Base-by-base conservation (phyloP, 768 basidiomycete genomes). In the Xerocomellus chrysenteron region DNA sequence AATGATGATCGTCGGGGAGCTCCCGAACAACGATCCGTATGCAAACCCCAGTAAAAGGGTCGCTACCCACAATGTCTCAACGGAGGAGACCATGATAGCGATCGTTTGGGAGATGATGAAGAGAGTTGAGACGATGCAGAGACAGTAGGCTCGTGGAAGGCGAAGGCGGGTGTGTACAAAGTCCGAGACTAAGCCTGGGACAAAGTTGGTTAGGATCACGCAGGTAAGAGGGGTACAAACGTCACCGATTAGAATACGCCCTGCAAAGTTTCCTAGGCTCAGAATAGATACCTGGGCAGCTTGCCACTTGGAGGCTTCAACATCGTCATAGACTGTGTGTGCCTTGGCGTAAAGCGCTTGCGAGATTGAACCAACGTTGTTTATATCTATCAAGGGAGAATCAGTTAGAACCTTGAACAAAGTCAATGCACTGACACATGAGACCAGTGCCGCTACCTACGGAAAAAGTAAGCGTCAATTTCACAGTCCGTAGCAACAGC, bases 341-440 rank as follows among this genome's bases (percentile, higher is more conserved):
- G 80, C 80, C 52, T 85, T 76, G 4, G 84, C 81, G 60, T 84
- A 87, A 28, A 89, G 74, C 0, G 78, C 86, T 64, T 89, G 83
- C 0, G 91, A 78, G 57, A 91, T 87, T 2, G 86, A 82, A 16
- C 92, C 89, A n/a, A 87, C 90, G 59, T 94, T 93, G 69, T 92
- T 93, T 72, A 94, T 93, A 65, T 86, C 87, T 88, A 53, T 26
- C 17, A 21, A 33, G 24, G 41, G 26, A 57, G 42, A 59, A 54
- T 58, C 41, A 47, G 52, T 26, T 11, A 1, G 13, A 28, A 37
- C 3, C 17, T 21, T 32, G 3, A 8, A 17, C 11, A 4, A 40
- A 39, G 16, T 43, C n/a, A 19, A 33, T 52, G 12, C 11, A 69
- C 84, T 46, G 62, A 87, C 86, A 92, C 86, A 89, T 90, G 39